Conservation (phyloP, 139 green algal genomes). For the Chlorella sp. region DNA sequence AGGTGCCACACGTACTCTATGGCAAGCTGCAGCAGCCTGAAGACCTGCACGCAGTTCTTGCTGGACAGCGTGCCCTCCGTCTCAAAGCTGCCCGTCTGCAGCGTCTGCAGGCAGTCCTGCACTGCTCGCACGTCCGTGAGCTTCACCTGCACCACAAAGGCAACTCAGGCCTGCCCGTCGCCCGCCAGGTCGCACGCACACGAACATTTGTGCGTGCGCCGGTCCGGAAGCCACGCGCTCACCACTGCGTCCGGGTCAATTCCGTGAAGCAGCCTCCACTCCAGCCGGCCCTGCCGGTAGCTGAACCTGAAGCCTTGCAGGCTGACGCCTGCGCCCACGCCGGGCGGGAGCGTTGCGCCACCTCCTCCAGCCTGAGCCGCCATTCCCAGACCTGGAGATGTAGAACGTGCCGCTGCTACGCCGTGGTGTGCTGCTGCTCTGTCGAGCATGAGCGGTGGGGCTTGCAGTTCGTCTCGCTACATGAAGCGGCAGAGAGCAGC, state of each 20-base stretch:
- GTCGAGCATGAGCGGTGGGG: too few species aligned
- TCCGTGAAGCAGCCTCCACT: conserved; percentile 54
- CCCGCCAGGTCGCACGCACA: not conserved
- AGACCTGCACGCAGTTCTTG: conserved; percentile 39
- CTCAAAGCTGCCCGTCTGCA: conserved; percentile 23
- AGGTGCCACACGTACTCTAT: conserved; percentile 38
- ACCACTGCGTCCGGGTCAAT: conserved; percentile 51
- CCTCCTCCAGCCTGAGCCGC: too few species aligned
- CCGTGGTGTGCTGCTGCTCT: too few species aligned
- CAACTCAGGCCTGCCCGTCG: too few species aligned
- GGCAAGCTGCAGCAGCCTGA: conserved; percentile 37
- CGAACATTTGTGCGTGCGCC: not conserved
- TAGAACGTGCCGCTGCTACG: too few species aligned
- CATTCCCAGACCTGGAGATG: too few species aligned
- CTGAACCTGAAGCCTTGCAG: not conserved
- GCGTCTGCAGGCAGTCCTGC: conserved; percentile 32
- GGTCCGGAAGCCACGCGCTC: not conserved
- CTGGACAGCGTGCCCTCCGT: conserved; percentile 14
- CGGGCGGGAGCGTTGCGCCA: too few species aligned
- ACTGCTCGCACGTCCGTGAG: conserved; percentile 34
- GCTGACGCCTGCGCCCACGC: not conserved
- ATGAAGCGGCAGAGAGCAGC: too few species aligned
- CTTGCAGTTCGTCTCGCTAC: too few species aligned
- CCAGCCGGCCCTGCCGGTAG: conserved; percentile 9
- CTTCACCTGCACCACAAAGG: conserved; percentile 13